Base-by-base conservation (phyloP, 2,329 filamentous ascomycete genomes). In the Sclerotinia sclerotiorum region DNA sequence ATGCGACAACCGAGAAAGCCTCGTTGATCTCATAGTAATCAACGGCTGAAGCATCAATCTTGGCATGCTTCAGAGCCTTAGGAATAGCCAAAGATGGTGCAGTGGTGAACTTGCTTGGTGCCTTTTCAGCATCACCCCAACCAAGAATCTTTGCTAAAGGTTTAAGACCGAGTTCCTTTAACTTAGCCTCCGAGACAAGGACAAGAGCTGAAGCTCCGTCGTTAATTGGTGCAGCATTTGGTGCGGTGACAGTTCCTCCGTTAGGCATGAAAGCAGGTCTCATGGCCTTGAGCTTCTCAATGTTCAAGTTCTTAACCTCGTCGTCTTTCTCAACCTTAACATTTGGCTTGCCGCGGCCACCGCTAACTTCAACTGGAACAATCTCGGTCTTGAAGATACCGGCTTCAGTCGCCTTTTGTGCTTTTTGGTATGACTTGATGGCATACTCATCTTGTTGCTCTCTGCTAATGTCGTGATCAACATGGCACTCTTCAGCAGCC, bases 21-120 rank as follows among this genome's bases (percentile, higher is more conserved):
- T 99, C 95, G 84, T 99, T 99, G 85, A 99, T 97, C 85, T 99
- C 95, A 80, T 95, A 99, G 75, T 88, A 95, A 77, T 98, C 94
- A 69, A 99, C 85, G 69, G 92, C 85, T 72, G 90, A 87, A 74
- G 89, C 85, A 68, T 88, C 86, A 71, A 99, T 82, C 71, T 92
- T 91, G 70, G 95, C 95, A 82, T 99, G 94, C 85, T 94, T 93
- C 78, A 99, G 87, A 69, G 95, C 95, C 85, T 98, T 99, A 79
- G 95, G 95, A 76, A 99, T 96, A 73, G 95, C 95, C 68, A 98
- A 87, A 27, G 95, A 87, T 13, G 95, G 95, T 11, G 95, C 91
- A 61, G 93, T 95, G 73, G 95, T 99, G 87, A 99, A 99, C 80
- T 95, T 95, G 83, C 90, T 91, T 52, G 95, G 94, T 78, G 92